These are phyloP conservation scores for Hortiboletus campestris DNA, from an alignment of 768 basidiomycete genomes.

Conservation along the genomic window DNA sequence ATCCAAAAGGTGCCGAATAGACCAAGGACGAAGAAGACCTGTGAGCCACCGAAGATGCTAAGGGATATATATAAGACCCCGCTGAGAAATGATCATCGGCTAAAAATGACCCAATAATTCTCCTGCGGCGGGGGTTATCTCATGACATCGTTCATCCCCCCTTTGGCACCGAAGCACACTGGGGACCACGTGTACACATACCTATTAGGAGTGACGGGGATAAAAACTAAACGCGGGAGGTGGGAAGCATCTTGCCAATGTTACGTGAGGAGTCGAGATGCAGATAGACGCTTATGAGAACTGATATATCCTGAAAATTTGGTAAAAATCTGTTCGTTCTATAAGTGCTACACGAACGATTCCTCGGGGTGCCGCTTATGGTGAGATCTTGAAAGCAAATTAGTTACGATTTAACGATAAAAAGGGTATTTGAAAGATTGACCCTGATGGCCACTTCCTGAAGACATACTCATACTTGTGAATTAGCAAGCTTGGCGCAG, in stretches of 20 bases:
- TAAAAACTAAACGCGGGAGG: conserved; percentile 9
- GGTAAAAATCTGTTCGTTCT: not conserved
- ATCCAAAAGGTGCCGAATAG: conserved; percentile 13
- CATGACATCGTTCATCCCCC: conserved; percentile 14
- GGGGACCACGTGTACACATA: conserved; percentile 20
- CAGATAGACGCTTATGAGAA: conserved; percentile 11
- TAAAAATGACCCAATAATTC: conserved; percentile 11
- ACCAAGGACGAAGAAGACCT: conserved; percentile 4
- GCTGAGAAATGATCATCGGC: conserved; percentile 8
- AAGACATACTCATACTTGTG: not conserved
- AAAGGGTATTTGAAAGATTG: not conserved
- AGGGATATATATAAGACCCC: conserved; percentile 19
- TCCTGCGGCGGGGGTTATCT: conserved; percentile 11
- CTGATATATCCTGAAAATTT: conserved; percentile 5
- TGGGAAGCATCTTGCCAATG: conserved; percentile 15
- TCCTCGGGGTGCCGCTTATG: not conserved
- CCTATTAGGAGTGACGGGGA: conserved; percentile 13
- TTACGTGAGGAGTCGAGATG: conserved; percentile 21
- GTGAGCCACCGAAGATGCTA: conserved; percentile 2
- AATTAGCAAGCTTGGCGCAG: conserved; percentile 1
- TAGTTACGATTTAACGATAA: not conserved
- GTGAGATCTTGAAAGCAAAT: not conserved
- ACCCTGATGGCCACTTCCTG: not conserved
- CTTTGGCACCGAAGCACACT: conserved; percentile 14
- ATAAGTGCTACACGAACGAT: not conserved